A percentile compares a stretch with the other conserved stretches of the same genome.
Evolutionary conservation across 2,329 filamentous ascomycete genomes (phyloP).

Genomic region (Beauveria medogensis): DNA sequence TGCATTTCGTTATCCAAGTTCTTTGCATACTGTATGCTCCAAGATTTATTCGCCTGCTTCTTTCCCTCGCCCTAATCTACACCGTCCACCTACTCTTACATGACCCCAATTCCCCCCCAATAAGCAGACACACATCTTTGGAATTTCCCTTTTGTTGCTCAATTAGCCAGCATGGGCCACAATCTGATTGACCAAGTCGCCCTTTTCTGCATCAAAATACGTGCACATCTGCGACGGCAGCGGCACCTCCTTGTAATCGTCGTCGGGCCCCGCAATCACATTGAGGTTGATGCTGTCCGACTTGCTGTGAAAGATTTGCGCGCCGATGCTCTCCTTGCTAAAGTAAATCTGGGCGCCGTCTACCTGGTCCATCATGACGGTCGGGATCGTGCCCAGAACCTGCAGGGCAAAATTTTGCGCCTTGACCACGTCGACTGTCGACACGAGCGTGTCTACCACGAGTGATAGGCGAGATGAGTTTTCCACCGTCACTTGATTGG

Average conservation of each 20-base stretch:
- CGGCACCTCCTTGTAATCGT: slow-evolving; percentile 80
- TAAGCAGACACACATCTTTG: not conserved
- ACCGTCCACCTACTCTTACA: slow-evolving; percentile 4
- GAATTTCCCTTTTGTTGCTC: not conserved
- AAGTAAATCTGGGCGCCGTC: slow-evolving; percentile 86
- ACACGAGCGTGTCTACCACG: slow-evolving; percentile 82
- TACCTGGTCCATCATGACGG: slow-evolving; percentile 85
- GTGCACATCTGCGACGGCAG: slow-evolving; percentile 85
- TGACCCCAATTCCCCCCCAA: not conserved
- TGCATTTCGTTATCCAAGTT: too few species aligned
- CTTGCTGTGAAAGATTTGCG: slow-evolving; percentile 86
- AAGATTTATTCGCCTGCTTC: not conserved
- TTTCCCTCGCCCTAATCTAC: not conserved
- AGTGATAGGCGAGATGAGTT: slow-evolving; percentile 80
- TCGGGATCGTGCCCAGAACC: slow-evolving; percentile 77
- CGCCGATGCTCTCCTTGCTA: slow-evolving; percentile 65
- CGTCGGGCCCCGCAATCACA: slow-evolving; percentile 60
- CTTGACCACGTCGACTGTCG: slow-evolving; percentile 91
- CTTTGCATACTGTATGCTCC: not conserved
- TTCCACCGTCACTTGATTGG: slow-evolving; percentile 93
- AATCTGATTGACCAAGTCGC: slow-evolving; percentile 81
- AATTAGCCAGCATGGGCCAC: slow-evolving; percentile 83
- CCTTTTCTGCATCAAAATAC: slow-evolving; percentile 59
- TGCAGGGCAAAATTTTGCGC: slow-evolving; percentile 91
- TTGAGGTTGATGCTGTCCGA: slow-evolving; percentile 82